A percentile compares a stretch with the other conserved stretches of the same genome.
These are phyloP conservation scores for Mucor circinelloides DNA, from an alignment of 371 early-diverging fungal genomes.

Conservation along the genomic window DNA sequence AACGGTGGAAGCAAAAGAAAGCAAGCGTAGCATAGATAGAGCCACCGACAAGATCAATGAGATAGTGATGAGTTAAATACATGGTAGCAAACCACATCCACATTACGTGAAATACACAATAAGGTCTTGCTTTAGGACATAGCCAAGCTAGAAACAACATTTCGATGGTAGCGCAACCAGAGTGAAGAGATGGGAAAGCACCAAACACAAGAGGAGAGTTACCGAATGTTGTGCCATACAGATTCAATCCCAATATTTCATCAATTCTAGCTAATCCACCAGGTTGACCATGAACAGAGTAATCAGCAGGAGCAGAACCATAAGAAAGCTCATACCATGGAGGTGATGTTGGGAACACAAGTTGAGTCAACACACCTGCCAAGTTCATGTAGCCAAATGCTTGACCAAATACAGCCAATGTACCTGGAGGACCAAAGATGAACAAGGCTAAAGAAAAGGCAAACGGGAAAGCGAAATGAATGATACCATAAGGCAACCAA, in stretches of 20 bases:
- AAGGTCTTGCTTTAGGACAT: constrained; percentile 49
- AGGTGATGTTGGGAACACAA: constrained; percentile 70
- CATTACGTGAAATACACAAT: constrained; percentile 58
- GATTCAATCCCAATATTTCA: constrained; percentile 62
- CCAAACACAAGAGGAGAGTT: constrained; percentile 77
- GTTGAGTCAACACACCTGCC: constrained; percentile 73
- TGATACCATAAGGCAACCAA: constrained; percentile 77
- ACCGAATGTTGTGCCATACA: constrained; percentile 70
- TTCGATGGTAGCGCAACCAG: constrained; percentile 69
- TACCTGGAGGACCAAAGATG: constrained; percentile 56
- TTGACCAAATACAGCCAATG: constrained; percentile 54
- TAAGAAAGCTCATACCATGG: constrained; percentile 73
- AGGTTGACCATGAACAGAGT: constrained; percentile 72
- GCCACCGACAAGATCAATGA: constrained; percentile 74
- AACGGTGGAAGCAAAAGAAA: constrained; percentile 46
- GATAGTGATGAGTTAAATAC: constrained; percentile 79
- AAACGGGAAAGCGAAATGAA: constrained; percentile 70
- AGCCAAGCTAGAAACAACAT: constrained; percentile 61
- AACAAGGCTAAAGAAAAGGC: constrained; percentile 53
- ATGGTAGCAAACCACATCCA: constrained; percentile 84
- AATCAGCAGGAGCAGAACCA: constrained; percentile 65
- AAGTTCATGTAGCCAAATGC: constrained; percentile 75
- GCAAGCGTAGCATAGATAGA: constrained; percentile 63
- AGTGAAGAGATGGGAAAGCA: constrained; percentile 77
- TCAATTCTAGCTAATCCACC: constrained; percentile 77